Percentiles rank a stretch among this genome's conserved stretches.
Evolutionary conservation across 208 protist genomes (phyloP).

Genomic region (Novymonas esmeraldas): DNA sequence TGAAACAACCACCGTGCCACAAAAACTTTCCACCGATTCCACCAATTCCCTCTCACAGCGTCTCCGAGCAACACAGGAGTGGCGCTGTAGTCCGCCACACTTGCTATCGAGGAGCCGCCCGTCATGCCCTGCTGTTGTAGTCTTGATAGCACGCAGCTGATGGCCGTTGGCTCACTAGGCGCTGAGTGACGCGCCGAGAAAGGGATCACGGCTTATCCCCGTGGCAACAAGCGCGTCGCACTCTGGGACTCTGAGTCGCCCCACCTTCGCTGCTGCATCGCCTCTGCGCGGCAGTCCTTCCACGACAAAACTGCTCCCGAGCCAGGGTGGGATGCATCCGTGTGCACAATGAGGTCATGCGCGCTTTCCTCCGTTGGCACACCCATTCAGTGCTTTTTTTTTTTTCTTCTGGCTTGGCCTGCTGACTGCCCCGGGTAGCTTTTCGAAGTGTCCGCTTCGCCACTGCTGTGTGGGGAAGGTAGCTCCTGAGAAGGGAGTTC

Average conservation of each 20-base stretch:
- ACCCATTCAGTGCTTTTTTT: background rate
- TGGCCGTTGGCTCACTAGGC: background rate
- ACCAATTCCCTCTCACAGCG: slow-evolving; percentile 5
- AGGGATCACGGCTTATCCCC: background rate
- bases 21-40: slow-evolving; percentile 15
- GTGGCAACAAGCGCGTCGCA: background rate
- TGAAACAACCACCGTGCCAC: slow-evolving; percentile 7
- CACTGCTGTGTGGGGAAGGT: too few relatives aligned
- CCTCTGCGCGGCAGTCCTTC: too few relatives aligned
- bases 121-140: background rate
- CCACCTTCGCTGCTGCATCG: background rate
- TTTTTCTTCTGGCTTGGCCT: too few relatives aligned
- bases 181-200: slow-evolving; percentile 12
- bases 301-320: slow-evolving; percentile 6
- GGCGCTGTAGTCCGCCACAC: slow-evolving; percentile 3
- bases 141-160: background rate
- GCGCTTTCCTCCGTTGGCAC: background rate
- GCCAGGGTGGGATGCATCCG: slow-evolving; percentile 7
- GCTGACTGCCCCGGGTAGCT: too few relatives aligned
- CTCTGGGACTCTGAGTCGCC: background rate
- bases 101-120: background rate
- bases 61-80: slow-evolving; percentile 1
- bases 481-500: too few relatives aligned
- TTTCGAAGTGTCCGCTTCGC: too few relatives aligned
- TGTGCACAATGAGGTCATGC: slow-evolving; percentile 3